Conservation (phyloP, 345 rosid genomes). For the Sisymbrium altissimum region DNA sequence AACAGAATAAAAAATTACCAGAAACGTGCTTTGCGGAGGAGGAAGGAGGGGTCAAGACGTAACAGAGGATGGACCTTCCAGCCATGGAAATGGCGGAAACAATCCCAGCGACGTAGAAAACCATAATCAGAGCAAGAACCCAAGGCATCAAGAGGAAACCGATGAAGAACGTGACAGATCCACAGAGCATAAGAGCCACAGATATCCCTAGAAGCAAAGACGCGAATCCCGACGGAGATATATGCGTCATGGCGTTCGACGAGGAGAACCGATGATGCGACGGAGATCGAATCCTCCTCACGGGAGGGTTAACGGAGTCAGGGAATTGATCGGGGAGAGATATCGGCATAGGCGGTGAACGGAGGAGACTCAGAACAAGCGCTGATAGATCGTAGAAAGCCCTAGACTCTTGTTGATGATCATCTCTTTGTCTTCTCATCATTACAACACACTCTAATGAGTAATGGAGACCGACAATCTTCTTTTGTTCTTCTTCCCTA, state of each 20-base stretch:
- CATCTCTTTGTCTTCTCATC: slow-evolving; percentile 60
- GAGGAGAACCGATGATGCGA: slow-evolving; percentile 7
- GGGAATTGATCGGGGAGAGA: slow-evolving; percentile 45
- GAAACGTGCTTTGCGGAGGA: slow-evolving; percentile 48
- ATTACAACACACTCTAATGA: too few species aligned
- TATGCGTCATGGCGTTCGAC: slow-evolving; percentile 41
- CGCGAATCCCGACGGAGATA: slow-evolving; percentile 81
- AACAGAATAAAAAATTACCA: too few species aligned
- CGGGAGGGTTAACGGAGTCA: slow-evolving; percentile 5
- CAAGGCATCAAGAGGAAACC: slow-evolving; percentile 95
- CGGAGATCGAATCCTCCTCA: not conserved
- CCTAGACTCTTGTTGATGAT: slow-evolving; percentile 50
- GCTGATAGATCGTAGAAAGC: slow-evolving; percentile 63
- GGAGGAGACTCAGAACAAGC: slow-evolving; percentile 59
- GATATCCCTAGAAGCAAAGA: slow-evolving; percentile 78
- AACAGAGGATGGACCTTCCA: slow-evolving; percentile 58
- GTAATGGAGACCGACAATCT: too few species aligned
- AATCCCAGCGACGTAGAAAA: slow-evolving; percentile 74
- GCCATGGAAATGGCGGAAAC: slow-evolving; percentile 67
- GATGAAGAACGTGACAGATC: slow-evolving; percentile 88
- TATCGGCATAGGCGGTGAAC: slow-evolving; percentile 61
- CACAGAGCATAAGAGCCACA: slow-evolving; percentile 79
- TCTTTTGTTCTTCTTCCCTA: too few species aligned
- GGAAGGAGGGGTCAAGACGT: slow-evolving; percentile 47
- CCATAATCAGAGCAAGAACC: slow-evolving; percentile 71